phyloP scores from a whole-genome alignment of 23 red algal genomes.

The Gracilaria caudata region DNA sequence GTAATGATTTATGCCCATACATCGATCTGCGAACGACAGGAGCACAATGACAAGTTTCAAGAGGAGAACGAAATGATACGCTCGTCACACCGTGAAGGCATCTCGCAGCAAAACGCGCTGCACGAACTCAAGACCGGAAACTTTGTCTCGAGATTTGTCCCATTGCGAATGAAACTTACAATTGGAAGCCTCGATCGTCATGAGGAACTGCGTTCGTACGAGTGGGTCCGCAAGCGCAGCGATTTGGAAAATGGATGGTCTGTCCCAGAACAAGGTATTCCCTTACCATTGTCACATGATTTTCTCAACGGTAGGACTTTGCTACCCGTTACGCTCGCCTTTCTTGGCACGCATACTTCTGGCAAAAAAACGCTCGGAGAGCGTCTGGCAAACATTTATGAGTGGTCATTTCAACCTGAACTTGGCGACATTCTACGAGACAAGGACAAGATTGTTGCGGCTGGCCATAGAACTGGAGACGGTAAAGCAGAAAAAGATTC shows the following conservation, averaged over 20 bases:
- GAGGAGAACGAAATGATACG: not conserved
- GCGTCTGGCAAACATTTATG: not conserved
- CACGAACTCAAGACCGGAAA: not conserved
- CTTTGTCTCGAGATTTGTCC: not conserved
- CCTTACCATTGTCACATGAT: not conserved
- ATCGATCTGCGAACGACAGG: not conserved
- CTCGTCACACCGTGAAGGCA: not conserved
- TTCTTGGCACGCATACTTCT: conserved; percentile 19
- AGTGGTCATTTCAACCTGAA: conserved; percentile 11
- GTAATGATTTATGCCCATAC: not conserved
- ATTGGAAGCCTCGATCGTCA: not conserved
- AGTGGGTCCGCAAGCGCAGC: not conserved
- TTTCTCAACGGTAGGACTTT: not conserved
- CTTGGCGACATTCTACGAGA: conserved; percentile 18
- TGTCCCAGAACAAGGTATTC: not conserved
- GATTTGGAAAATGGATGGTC: not conserved
- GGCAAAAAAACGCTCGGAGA: conserved; percentile 17
- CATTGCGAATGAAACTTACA: not conserved
- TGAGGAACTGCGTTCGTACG: not conserved
- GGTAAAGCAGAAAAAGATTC: not conserved
- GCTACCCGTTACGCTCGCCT: not conserved
- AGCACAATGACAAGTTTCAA: not conserved
- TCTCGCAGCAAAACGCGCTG: not conserved
- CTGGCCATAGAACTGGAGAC: conserved; percentile 10
- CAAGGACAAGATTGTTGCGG: not conserved